A percentile compares a stretch with the other conserved stretches of the same genome.
phyloP scores from a whole-genome alignment of 106 monocot genomes.

The Gastrodia elata region DNA sequence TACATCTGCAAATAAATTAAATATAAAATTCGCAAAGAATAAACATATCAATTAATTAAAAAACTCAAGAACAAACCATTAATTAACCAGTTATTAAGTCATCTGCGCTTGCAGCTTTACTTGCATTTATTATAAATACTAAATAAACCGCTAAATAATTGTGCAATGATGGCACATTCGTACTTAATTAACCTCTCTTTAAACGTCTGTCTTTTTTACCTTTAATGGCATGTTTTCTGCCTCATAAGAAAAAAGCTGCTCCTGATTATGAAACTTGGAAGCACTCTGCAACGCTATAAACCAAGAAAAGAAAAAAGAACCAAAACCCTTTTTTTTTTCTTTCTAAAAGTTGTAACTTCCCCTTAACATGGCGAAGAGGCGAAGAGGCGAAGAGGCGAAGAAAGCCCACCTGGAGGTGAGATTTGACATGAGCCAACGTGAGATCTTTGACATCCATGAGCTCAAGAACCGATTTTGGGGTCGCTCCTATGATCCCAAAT shows the following conservation, averaged over 20 bases:
- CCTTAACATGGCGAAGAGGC: not conserved
- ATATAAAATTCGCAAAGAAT: too few species aligned
- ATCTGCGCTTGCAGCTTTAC: not conserved
- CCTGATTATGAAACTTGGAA: slow-evolving; percentile 12
- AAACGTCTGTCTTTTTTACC: slow-evolving; percentile 16
- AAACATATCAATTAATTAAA: too few species aligned
- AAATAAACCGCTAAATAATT: slow-evolving; percentile 25
- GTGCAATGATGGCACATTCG: slow-evolving; percentile 49
- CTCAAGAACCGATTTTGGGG: slow-evolving; percentile 21
- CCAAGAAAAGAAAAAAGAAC: not conserved
- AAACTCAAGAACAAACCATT: too few species aligned
- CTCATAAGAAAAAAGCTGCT: slow-evolving; percentile 40
- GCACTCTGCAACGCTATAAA: not conserved
- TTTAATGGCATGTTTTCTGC: slow-evolving; percentile 36
- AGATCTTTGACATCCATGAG: slow-evolving; percentile 27
- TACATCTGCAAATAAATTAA: slow-evolving; percentile 58
- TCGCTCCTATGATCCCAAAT: slow-evolving; percentile 12
- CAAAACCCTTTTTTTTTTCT: not conserved
- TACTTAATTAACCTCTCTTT: slow-evolving; percentile 26
- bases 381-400: not conserved
- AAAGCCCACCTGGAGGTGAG: slow-evolving; percentile 13
- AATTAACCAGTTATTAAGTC: too few species aligned
- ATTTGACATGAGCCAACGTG: slow-evolving; percentile 26
- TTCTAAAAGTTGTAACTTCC: not conserved
- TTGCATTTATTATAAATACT: slow-evolving; percentile 13